Evolutionary conservation across 768 basidiomycete species (phyloP).

Genomic region (Daedaleopsis sinensis): DNA sequence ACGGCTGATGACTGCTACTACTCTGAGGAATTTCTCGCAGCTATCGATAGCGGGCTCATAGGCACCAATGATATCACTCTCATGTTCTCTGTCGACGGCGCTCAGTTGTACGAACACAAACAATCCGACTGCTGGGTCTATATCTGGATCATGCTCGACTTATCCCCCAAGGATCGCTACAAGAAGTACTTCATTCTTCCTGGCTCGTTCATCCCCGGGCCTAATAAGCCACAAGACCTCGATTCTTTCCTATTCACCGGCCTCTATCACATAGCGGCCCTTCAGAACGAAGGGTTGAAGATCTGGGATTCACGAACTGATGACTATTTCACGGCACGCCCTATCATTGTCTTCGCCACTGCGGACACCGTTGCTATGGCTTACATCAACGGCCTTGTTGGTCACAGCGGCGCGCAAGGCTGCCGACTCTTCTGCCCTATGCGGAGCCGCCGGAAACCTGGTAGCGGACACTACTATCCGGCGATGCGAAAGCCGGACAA

Average conservation of each 20-base stretch:
- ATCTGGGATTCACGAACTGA: conserved; percentile 33
- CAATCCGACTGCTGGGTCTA: conserved; percentile 38
- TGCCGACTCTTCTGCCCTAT: conserved; percentile 39
- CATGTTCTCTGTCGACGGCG: conserved; percentile 32
- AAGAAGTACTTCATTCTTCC: conserved; percentile 33
- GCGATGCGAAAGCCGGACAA: conserved; percentile 7
- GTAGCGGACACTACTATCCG: conserved; percentile 36
- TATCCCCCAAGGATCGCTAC: conserved; percentile 29
- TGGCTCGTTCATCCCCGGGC: conserved; percentile 35
- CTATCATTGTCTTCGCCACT: conserved; percentile 8
- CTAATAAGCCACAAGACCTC: conserved; percentile 33
- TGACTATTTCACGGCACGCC: conserved; percentile 35
- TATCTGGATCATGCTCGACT: conserved; percentile 34
- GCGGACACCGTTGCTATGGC: conserved; percentile 19
- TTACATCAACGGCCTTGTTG: conserved; percentile 37
- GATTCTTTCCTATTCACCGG: conserved; percentile 37
- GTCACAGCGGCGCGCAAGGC: conserved; percentile 36
- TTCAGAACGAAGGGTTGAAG: conserved; percentile 29
- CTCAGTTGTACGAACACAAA: conserved; percentile 34
- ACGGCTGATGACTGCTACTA: conserved; percentile 41
- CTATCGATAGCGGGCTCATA: conserved; percentile 17
- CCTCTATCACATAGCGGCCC: conserved; percentile 32
- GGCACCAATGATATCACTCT: conserved; percentile 32
- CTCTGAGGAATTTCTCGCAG: conserved; percentile 30
- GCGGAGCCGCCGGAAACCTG: conserved; percentile 32